These are phyloP conservation scores for Ophiostoma perfectum DNA, from an alignment of 2,329 filamentous ascomycete species.

Conservation along the genomic window DNA sequence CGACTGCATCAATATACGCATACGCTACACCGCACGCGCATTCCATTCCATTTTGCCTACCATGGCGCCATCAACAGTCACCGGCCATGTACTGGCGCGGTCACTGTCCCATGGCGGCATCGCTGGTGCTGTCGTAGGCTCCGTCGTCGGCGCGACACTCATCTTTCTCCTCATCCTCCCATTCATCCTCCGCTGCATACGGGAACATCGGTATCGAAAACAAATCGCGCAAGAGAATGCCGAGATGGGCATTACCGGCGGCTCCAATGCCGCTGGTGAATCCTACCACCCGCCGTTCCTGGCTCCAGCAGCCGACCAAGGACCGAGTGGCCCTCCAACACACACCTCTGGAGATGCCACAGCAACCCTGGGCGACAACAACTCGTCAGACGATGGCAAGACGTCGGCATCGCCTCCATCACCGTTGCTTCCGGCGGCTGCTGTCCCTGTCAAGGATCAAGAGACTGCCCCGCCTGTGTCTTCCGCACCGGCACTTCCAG, in stretches of 20 bases:
- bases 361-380: conserved; percentile 18
- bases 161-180: conserved; percentile 33
- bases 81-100: conserved; percentile 21
- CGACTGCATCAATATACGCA: not conserved
- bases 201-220: conserved; percentile 25
- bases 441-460: not conserved
- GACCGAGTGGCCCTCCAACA: not conserved
- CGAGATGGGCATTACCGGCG: conserved; percentile 31
- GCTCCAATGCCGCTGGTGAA: conserved; percentile 21
- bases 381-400: conserved; percentile 23
- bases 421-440: not conserved
- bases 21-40: not conserved
- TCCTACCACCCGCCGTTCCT: conserved; percentile 14
- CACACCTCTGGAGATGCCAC: conserved; percentile 6
- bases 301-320: not conserved
- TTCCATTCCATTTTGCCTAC: not conserved
- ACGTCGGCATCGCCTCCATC: not conserved
- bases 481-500: not conserved
- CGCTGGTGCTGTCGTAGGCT: conserved; percentile 35
- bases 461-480: not conserved
- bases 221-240: conserved; percentile 29
- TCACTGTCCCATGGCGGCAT: conserved; percentile 32
- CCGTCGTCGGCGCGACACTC: conserved; percentile 31
- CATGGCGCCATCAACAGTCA: conserved; percentile 21
- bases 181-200: conserved; percentile 33